Evolutionary conservation across 305 asterid genomes (phyloP).

Genomic region (Withania somnifera): DNA sequence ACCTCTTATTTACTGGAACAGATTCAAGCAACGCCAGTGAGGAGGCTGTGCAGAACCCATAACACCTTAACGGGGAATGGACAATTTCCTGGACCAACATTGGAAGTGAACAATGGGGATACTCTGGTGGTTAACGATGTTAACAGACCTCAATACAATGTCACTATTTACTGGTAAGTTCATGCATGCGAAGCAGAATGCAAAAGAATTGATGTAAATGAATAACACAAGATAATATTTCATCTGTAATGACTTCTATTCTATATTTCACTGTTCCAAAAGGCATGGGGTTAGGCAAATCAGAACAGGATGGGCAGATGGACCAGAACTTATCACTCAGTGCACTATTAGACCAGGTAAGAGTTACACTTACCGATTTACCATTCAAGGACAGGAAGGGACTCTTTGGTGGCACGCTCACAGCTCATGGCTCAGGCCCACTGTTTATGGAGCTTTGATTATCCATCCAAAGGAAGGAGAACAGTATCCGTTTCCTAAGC

Average conservation of each 20-base stretch:
- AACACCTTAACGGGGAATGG: conserved; percentile 25
- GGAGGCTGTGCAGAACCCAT: conserved; percentile 20
- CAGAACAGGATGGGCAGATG: conserved; percentile 85
- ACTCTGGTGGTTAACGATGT: conserved; percentile 16
- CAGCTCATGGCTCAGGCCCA: conserved; percentile 73
- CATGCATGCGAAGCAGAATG: background rate
- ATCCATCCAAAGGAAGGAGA: conserved; percentile 50
- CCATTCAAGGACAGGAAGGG: conserved; percentile 57
- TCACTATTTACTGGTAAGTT: conserved; percentile 28
- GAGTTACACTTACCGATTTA: conserved; percentile 55
- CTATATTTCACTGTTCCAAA: background rate
- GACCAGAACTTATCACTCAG: conserved; percentile 68
- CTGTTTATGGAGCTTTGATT: conserved; percentile 66
- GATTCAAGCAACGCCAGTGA: conserved; percentile 18
- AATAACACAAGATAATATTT: too few species aligned
- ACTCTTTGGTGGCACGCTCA: conserved; percentile 95
- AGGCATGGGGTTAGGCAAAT: conserved; percentile 78
- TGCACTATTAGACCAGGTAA: conserved; percentile 76
- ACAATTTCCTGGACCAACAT: conserved; percentile 30
- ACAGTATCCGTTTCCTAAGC: conserved; percentile 47
- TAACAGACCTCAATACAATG: conserved; percentile 25
- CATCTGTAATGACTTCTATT: background rate
- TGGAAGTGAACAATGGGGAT: conserved; percentile 27
- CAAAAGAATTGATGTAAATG: background rate
- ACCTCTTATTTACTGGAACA: conserved; percentile 16